Conservation (phyloP, 169 alveolate genomes). For the Plasmodium coatneyi region DNA sequence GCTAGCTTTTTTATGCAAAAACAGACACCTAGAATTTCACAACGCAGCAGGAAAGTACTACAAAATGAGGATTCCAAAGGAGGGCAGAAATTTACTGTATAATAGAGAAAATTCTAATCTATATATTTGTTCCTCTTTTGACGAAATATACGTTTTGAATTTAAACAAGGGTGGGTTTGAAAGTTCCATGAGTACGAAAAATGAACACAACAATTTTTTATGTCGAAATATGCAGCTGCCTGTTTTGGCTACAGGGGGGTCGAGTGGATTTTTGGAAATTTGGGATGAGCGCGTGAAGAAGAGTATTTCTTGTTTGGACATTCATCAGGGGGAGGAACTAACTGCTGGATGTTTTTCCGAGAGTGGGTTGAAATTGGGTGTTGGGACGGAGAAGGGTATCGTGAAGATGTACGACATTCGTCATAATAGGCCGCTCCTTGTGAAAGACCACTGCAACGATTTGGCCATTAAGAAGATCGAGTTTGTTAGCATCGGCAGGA, state of each 20-base stretch:
- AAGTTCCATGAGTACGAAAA: slow-evolving; percentile 1
- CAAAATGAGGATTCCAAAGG: slow-evolving; percentile 83
- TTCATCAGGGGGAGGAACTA: slow-evolving; percentile 21
- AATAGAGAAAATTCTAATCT: slow-evolving; percentile 77
- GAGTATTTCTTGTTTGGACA: slow-evolving; percentile 18
- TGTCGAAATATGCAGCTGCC: slow-evolving; percentile 34
- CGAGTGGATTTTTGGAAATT: slow-evolving; percentile 42
- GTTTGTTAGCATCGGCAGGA: slow-evolving; percentile 77
- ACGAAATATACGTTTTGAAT: slow-evolving; percentile 76
- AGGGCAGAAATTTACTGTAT: slow-evolving; percentile 83
- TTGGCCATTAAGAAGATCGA: slow-evolving; percentile 78
- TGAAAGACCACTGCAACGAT: slow-evolving; percentile 77
- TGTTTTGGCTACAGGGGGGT: slow-evolving; percentile 51
- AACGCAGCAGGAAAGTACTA: slow-evolving; percentile 83
- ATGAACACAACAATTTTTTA: slow-evolving; percentile 51
- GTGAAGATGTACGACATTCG: slow-evolving; percentile 81
- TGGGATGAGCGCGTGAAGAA: slow-evolving; percentile 67
- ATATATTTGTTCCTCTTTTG: slow-evolving; percentile 78
- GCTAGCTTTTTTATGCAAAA: slow-evolving; percentile 79
- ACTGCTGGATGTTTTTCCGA: slow-evolving; percentile 75
- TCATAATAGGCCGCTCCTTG: slow-evolving; percentile 80
- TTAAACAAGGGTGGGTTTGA: slow-evolving; percentile 55
- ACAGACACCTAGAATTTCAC: slow-evolving; percentile 82
- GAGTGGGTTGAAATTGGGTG: slow-evolving; percentile 81
- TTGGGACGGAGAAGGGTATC: slow-evolving; percentile 78